Evolutionary conservation across 805 yeast species (phyloP).

Genomic region (Candida sphagnicola): DNA sequence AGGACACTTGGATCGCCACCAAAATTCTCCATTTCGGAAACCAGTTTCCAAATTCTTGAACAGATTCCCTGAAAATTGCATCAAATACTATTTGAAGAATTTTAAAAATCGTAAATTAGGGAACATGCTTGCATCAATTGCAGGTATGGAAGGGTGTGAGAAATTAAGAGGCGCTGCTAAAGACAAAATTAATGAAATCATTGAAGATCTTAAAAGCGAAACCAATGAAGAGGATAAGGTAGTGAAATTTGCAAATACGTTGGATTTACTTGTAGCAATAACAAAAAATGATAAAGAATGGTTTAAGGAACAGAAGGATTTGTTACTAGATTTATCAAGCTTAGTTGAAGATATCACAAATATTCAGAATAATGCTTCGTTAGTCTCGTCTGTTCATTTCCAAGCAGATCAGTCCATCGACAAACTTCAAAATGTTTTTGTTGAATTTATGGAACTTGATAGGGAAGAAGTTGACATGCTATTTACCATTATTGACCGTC

Average conservation of each 20-base stretch:
- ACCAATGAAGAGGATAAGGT: conserved; percentile 50
- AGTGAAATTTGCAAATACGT: conserved; percentile 65
- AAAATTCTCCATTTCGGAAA: conserved; percentile 83
- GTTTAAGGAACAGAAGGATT: conserved; percentile 49
- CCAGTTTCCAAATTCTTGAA: conserved; percentile 86
- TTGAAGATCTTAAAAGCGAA: conserved; percentile 47
- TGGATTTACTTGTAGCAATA: conserved; percentile 60
- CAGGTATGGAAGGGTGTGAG: conserved; percentile 49
- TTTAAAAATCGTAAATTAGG: conserved; percentile 63
- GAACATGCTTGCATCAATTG: conserved; percentile 62
- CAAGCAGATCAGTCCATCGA: conserved; percentile 68
- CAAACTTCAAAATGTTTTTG: conserved; percentile 48
- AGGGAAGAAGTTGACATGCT: conserved; percentile 23
- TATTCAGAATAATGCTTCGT: conserved; percentile 37
- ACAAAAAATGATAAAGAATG: conserved; percentile 50
- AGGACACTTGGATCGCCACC: conserved; percentile 76
- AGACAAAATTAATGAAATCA: conserved; percentile 46
- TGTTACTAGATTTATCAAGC: conserved; percentile 40
- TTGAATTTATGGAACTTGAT: conserved; percentile 22
- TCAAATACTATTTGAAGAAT: conserved; percentile 64
- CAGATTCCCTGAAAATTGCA: conserved; percentile 73
- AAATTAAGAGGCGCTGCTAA: conserved; percentile 56
- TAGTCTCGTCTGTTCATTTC: conserved; percentile 60
- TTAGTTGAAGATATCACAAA: conserved; percentile 41
- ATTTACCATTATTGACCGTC: conserved; percentile 26